A percentile compares a stretch with the other conserved stretches of the same genome.
Evolutionary conservation across 2,329 filamentous ascomycete genomes (phyloP).

Genomic region (Pseudogymnoascus sp.): DNA sequence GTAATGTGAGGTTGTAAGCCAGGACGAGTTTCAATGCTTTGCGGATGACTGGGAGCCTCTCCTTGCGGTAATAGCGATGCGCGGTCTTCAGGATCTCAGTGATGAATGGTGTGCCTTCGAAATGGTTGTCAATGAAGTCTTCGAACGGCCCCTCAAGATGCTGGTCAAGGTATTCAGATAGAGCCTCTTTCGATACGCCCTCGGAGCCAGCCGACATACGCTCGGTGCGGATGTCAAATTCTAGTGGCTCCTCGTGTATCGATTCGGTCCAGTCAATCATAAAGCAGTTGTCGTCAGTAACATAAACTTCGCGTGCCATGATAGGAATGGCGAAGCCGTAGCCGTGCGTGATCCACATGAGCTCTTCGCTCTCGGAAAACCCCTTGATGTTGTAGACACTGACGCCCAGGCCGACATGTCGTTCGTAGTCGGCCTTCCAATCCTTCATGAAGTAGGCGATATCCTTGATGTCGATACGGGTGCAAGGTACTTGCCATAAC

Average conservation of each 20-base stretch:
- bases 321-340: conserved; percentile 91
- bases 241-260: conserved; percentile 64
- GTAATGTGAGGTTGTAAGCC: conserved; percentile 90
- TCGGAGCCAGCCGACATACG: conserved; percentile 84
- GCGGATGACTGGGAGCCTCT: conserved; percentile 81
- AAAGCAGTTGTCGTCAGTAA: conserved; percentile 88
- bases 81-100: conserved; percentile 95
- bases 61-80: conserved; percentile 85
- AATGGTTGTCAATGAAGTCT: conserved; percentile 91
- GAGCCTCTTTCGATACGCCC: conserved; percentile 70
- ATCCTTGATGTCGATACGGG: conserved; percentile 96
- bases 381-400: conserved; percentile 95
- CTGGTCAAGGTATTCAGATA: conserved; percentile 90
- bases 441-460: conserved; percentile 99
- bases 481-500: conserved; percentile 96
- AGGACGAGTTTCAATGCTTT: conserved; percentile 93
- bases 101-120: conserved; percentile 89
- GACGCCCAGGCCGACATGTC: conserved; percentile 78
- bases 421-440: conserved; percentile 95
- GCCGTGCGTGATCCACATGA: conserved; percentile 91
- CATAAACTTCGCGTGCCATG: conserved; percentile 87
- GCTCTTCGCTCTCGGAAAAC: conserved; percentile 57
- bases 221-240: conserved; percentile 82
- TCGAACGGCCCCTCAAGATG: conserved; percentile 91
- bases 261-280: conserved; percentile 90